Evolutionary conservation across 768 basidiomycete species (phyloP).

Genomic region (Multifurca ochricompacta): DNA sequence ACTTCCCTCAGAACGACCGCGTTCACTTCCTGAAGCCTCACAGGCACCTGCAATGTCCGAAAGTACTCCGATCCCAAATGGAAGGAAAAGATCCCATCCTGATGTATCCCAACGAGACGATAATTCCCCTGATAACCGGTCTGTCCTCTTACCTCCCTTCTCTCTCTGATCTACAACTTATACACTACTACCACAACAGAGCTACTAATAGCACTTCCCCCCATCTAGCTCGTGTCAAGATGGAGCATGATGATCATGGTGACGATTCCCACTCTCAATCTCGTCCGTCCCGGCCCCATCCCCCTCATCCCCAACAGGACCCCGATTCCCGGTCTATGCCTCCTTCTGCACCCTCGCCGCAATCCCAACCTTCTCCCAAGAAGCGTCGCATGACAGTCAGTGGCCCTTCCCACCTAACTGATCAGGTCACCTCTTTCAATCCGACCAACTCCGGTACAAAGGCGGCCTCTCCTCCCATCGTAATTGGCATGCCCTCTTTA

Average conservation of each 20-base stretch:
- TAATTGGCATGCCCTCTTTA: slow-evolving; percentile 49
- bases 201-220: slow-evolving; percentile 35
- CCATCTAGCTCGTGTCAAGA: slow-evolving; percentile 45
- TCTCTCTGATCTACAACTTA: slow-evolving; percentile 13
- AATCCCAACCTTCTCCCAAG: slow-evolving; percentile 33
- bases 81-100: slow-evolving; percentile 26
- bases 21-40: slow-evolving; percentile 22
- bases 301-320: slow-evolving; percentile 4
- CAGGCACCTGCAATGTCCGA: slow-evolving; percentile 16
- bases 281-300: slow-evolving; percentile 8
- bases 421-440: slow-evolving; percentile 42
- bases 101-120: slow-evolving; percentile 11
- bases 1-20: slow-evolving; percentile 25
- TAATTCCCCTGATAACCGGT: slow-evolving; percentile 11
- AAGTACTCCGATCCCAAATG: slow-evolving; percentile 18
- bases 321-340: slow-evolving; percentile 14
- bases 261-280: slow-evolving; percentile 30
- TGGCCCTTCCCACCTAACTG: slow-evolving; percentile 47
- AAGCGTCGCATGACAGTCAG: slow-evolving; percentile 66
- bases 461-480: slow-evolving; percentile 58
- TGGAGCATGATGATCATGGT: slow-evolving; percentile 51
- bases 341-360: slow-evolving; percentile 11
- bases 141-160: slow-evolving; percentile 20
- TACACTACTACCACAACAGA: slow-evolving; percentile 11
- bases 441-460: slow-evolving; percentile 30